These are phyloP conservation scores for Ballota nigra DNA, from an alignment of 257 asterid genomes.

Conservation along the genomic window DNA sequence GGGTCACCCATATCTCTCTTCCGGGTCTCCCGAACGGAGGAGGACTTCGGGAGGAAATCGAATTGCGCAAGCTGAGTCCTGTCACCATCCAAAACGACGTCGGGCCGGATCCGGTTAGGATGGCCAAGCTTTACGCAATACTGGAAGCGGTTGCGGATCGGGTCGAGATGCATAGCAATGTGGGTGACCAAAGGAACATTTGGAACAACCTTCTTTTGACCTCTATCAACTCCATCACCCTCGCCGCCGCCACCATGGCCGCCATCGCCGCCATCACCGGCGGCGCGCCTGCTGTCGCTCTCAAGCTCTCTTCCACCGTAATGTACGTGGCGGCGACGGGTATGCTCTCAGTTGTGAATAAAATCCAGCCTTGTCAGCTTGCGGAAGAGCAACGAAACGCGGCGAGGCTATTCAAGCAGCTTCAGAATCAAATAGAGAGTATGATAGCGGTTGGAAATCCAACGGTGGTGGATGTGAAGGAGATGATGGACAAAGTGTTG, in stretches of 20 bases:
- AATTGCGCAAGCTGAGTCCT: constrained; percentile 4
- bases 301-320: constrained; percentile 40
- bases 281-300: constrained; percentile 28
- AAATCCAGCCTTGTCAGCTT: constrained; percentile 75
- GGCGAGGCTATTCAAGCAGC: constrained; percentile 53
- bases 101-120: constrained; percentile 27
- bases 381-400: constrained; percentile 84
- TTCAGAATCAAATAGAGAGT: constrained; percentile 46
- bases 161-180: constrained; percentile 66
- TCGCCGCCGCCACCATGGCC: constrained; percentile 40
- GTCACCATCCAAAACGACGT: background rate
- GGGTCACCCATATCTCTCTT: constrained; percentile 14
- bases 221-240: constrained; percentile 50
- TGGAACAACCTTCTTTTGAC: constrained; percentile 60
- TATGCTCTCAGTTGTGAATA: constrained; percentile 42
- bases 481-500: constrained; percentile 54
- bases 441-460: constrained; percentile 39
- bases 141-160: constrained; percentile 60
- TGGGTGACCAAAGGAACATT: constrained; percentile 53
- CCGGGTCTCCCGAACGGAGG: constrained; percentile 6
- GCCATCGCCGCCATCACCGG: constrained; percentile 28
- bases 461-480: constrained; percentile 37
- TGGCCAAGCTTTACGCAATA: constrained; percentile 53
- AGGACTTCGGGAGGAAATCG: background rate
- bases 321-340: constrained; percentile 56